phyloP scores from a whole-genome alignment of 1,139 yeast genomes.

The Pichia sp. region DNA sequence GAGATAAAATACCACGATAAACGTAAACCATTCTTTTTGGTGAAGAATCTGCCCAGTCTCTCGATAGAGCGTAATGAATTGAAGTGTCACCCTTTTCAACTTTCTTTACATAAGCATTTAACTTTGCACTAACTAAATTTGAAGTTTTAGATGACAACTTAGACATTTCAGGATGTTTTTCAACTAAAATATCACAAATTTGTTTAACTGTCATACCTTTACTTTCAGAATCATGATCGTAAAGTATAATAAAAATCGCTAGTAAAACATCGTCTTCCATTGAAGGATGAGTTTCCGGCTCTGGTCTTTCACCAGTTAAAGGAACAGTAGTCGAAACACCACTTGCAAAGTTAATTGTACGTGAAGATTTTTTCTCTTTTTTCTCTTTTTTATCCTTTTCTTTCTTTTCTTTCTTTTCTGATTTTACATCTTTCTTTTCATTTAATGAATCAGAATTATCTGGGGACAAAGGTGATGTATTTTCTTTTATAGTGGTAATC shows the following conservation, averaged over 20 bases:
- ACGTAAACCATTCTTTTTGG: conserved; percentile 86
- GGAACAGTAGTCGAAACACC: conserved; percentile 77
- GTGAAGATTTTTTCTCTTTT: conserved; percentile 25
- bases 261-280: conserved; percentile 69
- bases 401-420: conserved; percentile 11
- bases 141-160: conserved; percentile 74
- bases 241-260: conserved; percentile 66
- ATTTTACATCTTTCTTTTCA: conserved; percentile 1
- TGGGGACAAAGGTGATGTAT: background rate
- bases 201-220: conserved; percentile 83
- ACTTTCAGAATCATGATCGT: conserved; percentile 59
- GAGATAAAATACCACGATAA: conserved; percentile 67
- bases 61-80: conserved; percentile 63
- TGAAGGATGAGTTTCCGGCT: conserved; percentile 59
- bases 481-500: conserved; percentile 13
- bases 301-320: conserved; percentile 73
- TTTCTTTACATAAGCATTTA: conserved; percentile 77
- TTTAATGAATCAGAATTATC: background rate
- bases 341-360: conserved; percentile 46
- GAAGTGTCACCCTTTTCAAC: conserved; percentile 72
- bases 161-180: conserved; percentile 76
- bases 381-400: conserved; percentile 22
- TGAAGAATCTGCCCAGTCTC: conserved; percentile 87
- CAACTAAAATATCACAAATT: conserved; percentile 66
- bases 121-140: conserved; percentile 70